Percentiles rank a stretch among this genome's conserved stretches.
These are phyloP conservation scores for Escallonia herrerae DNA, from an alignment of 129 eudicot species.

Conservation along the genomic window DNA sequence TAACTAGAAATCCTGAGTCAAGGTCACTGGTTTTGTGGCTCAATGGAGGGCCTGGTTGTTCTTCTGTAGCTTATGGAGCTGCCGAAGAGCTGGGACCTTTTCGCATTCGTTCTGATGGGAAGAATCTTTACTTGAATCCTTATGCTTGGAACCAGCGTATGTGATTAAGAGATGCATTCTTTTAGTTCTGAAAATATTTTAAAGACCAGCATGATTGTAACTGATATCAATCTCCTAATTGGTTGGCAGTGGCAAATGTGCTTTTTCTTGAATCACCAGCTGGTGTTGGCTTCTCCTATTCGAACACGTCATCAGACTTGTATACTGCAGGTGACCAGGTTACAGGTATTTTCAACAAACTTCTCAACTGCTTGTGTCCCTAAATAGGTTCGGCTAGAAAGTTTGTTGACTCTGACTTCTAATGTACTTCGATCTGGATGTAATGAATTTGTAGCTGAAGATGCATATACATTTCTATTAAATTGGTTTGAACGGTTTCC, in stretches of 20 bases:
- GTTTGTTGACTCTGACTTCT: constrained; percentile 16
- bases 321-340: constrained; percentile 73
- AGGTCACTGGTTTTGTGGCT: constrained; percentile 96
- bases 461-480: constrained; percentile 66
- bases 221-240: constrained; percentile 14
- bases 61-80: constrained; percentile 98
- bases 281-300: constrained; percentile 95
- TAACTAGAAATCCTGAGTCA: constrained; percentile 41
- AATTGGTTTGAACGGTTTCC: constrained; percentile 96
- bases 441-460: constrained; percentile 65
- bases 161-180: constrained; percentile 9
- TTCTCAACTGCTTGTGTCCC: background rate
- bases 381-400: constrained; percentile 14
- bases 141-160: constrained; percentile 95
- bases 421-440: constrained; percentile 18
- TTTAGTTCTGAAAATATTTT: background rate
- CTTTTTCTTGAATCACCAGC: constrained; percentile 97
- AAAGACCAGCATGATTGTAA: constrained; percentile 2
- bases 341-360: constrained; percentile 50
- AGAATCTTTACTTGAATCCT: constrained; percentile 60
- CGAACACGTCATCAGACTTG: constrained; percentile 79
- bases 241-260: constrained; percentile 90
- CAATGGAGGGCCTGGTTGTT: constrained; percentile 99
- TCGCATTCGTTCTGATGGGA: constrained; percentile 79
- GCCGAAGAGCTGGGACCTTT: constrained; percentile 98